phyloP scores from a whole-genome alignment of 192 early-diverging fungal genomes.

The Coemansia furcata region DNA sequence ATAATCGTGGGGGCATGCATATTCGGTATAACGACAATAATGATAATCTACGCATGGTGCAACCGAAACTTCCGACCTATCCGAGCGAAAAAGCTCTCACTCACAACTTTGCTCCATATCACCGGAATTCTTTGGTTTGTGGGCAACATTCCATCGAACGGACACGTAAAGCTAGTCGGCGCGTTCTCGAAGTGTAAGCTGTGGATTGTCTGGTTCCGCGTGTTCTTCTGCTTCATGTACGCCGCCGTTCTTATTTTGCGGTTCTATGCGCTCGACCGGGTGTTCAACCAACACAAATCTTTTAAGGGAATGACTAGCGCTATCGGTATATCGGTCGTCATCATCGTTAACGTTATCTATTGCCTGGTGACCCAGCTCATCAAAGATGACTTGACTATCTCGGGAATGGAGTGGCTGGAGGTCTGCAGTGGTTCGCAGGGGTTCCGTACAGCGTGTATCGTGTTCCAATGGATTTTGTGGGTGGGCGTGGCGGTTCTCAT shows the following conservation, averaged over 20 bases:
- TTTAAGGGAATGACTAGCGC: slow-evolving; percentile 19
- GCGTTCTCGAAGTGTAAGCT: slow-evolving; percentile 38
- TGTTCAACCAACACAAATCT: slow-evolving; percentile 49
- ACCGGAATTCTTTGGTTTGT: slow-evolving; percentile 46
- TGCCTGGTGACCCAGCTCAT: slow-evolving; percentile 29
- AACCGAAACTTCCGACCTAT: slow-evolving; percentile 49
- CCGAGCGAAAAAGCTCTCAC: slow-evolving; percentile 40
- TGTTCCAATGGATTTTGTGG: slow-evolving; percentile 43
- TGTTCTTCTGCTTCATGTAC: slow-evolving; percentile 31
- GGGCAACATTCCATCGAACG: slow-evolving; percentile 35
- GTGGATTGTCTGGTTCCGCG: slow-evolving; percentile 46
- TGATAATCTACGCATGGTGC: slow-evolving; percentile 36
- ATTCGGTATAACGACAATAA: slow-evolving; percentile 26
- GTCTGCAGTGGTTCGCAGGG: slow-evolving; percentile 21
- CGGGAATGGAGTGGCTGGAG: slow-evolving; percentile 4
- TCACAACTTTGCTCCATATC: slow-evolving; percentile 34
- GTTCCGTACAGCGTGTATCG: slow-evolving; percentile 24
- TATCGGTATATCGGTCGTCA: not conserved
- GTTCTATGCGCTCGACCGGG: slow-evolving; percentile 44
- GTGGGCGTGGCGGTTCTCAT: slow-evolving; percentile 28
- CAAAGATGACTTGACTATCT: slow-evolving; percentile 10
- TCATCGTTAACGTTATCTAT: slow-evolving; percentile 14
- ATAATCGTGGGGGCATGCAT: slow-evolving; percentile 16
- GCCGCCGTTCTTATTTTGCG: slow-evolving; percentile 35
- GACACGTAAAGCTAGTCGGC: slow-evolving; percentile 27